Conservation (phyloP, 2,329 filamentous ascomycete species). For the Aspergillus sojae region DNA sequence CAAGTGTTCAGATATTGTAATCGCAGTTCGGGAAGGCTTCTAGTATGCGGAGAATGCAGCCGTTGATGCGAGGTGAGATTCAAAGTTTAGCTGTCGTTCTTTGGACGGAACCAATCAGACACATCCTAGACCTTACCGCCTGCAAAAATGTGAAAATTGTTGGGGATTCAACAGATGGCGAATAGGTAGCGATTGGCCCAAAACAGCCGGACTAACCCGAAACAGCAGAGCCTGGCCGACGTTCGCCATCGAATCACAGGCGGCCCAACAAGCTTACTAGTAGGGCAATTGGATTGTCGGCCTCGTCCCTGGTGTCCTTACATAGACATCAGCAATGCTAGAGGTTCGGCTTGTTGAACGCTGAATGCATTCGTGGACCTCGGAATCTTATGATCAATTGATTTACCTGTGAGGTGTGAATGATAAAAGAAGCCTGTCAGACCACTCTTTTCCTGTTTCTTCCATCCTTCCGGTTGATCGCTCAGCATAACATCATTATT, state of each 20-base stretch:
- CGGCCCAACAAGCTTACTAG: conserved; percentile 23
- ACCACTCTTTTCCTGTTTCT: conserved; percentile 15
- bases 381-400: conserved; percentile 33
- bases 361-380: conserved; percentile 18
- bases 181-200: conserved; percentile 13
- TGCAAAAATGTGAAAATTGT: conserved; percentile 29
- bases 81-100: not conserved
- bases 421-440: conserved; percentile 10
- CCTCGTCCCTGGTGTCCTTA: not conserved
- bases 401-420: not conserved
- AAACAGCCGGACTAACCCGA: conserved; percentile 8
- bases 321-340: not conserved
- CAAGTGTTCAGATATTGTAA: not conserved
- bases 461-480: conserved; percentile 14
- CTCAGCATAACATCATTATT: conserved; percentile 12
- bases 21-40: not conserved
- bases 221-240: conserved; percentile 11
- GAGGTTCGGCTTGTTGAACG: conserved; percentile 4
- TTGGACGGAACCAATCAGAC: not conserved
- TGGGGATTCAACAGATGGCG: conserved; percentile 36
- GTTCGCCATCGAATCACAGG: conserved; percentile 17
- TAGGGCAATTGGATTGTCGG: not conserved
- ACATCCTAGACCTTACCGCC: conserved; percentile 5
- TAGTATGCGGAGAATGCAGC: not conserved
- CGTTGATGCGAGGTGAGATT: not conserved